These are phyloP conservation scores for Millerozyma acaciae DNA, from an alignment of 805 yeast species.

Conservation along the genomic window DNA sequence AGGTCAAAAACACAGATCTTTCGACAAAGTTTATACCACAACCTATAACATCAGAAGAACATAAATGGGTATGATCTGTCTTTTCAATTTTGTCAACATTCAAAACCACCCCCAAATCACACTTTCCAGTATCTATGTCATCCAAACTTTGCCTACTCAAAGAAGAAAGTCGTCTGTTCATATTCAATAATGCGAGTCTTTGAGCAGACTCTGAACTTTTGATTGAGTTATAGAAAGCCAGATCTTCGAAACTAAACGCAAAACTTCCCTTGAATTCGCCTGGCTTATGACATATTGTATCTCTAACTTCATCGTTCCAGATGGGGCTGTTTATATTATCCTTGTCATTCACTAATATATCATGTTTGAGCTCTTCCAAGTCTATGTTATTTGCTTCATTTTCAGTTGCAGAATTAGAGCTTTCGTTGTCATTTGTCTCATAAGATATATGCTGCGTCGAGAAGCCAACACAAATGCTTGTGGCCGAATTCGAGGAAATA, in stretches of 20 bases:
- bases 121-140: constrained; percentile 29
- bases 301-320: constrained; percentile 16
- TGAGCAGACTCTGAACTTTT: constrained; percentile 27
- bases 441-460: constrained; percentile 23
- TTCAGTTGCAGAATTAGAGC: constrained; percentile 7
- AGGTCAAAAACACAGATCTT: constrained; percentile 67
- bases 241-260: constrained; percentile 39
- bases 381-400: constrained; percentile 17
- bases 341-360: constrained; percentile 19
- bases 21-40: constrained; percentile 74
- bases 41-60: constrained; percentile 63
- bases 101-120: constrained; percentile 35
- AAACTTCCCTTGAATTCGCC: constrained; percentile 40
- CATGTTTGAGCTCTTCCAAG: constrained; percentile 26
- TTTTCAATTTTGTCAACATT: constrained; percentile 13
- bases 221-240: constrained; percentile 35
- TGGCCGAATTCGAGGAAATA: constrained; percentile 28
- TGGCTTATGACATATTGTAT: constrained; percentile 29
- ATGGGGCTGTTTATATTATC: constrained; percentile 9
- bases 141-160: constrained; percentile 22
- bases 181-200: constrained; percentile 29
- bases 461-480: constrained; percentile 33
- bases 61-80: constrained; percentile 7
- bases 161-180: constrained; percentile 34
- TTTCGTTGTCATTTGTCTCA: constrained; percentile 11